Percentiles rank a stretch among this genome's conserved stretches.
Evolutionary conservation across 345 rosid species (phyloP).

Genomic region (Eucalyptus fibrosa): DNA sequence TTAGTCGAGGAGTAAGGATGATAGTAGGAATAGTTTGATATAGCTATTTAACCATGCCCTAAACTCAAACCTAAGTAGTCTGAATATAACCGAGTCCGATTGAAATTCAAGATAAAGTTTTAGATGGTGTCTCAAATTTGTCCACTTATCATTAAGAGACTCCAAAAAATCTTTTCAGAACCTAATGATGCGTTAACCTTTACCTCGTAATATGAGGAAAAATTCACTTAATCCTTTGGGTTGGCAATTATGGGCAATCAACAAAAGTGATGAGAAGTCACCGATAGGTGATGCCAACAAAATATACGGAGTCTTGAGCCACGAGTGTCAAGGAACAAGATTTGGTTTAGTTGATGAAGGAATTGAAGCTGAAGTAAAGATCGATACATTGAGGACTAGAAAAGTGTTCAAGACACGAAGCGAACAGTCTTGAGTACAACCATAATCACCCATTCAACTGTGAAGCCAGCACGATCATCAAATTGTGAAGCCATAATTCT

Average conservation of each 20-base stretch:
- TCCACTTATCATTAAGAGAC: neutral
- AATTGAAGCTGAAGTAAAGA: neutral
- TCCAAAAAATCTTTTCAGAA: neutral
- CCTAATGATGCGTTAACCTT: neutral
- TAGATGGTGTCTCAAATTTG: neutral
- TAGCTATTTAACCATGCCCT: neutral
- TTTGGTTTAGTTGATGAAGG: neutral
- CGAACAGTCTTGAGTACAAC: neutral
- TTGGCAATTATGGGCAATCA: neutral
- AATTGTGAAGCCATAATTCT: neutral
- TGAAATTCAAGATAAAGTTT: neutral
- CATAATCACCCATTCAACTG: neutral
- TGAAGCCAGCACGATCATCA: neutral
- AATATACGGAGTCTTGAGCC: neutral
- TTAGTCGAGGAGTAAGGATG: neutral
- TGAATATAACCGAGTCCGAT: fast-evolving
- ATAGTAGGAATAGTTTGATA: neutral
- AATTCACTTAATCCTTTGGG: neutral
- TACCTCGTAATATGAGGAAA: neutral
- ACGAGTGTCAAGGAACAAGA: neutral
- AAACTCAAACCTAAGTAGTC: neutral
- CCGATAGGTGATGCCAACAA: neutral
- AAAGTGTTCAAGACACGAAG: neutral
- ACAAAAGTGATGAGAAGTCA: neutral
- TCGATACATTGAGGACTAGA: neutral